Conservation (phyloP, 202 grass and related monocot species). For the Carex sylvatica region DNA sequence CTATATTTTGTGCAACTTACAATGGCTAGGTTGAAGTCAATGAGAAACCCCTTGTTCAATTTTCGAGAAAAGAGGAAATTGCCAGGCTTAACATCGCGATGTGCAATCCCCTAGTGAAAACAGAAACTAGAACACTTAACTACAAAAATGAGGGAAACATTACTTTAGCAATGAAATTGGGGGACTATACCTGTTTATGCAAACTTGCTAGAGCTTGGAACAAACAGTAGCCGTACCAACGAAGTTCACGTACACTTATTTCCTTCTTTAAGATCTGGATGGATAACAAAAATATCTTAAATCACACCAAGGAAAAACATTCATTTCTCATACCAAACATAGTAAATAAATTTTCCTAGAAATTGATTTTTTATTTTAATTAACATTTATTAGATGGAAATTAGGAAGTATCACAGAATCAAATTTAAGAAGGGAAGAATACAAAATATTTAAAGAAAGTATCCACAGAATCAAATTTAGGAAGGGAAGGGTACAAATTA, state of each 20-base stretch:
- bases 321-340: neutral
- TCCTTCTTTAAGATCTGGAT: conserved; percentile 67
- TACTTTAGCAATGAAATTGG: conserved; percentile 24
- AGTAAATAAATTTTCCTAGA: neutral
- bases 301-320: neutral
- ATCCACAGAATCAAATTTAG: conserved; percentile 2
- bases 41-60: conserved; percentile 65
- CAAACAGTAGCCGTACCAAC: conserved; percentile 78
- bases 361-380: neutral
- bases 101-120: conserved; percentile 63
- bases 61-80: conserved; percentile 90
- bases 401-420: conserved; percentile 2
- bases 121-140: conserved; percentile 11
- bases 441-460: neutral
- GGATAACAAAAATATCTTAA: conserved; percentile 17
- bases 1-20: conserved; percentile 39
- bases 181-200: conserved; percentile 66
- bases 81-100: conserved; percentile 95
- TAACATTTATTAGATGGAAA: neutral
- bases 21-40: conserved; percentile 97
- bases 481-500: neutral
- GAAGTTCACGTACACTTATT: conserved; percentile 56
- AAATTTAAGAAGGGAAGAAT: neutral
- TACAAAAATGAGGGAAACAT: conserved; percentile 19
- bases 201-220: conserved; percentile 81